phyloP scores from a whole-genome alignment of 495 filamentous ascomycete genomes.

The Tuber microsphaerosporum region DNA sequence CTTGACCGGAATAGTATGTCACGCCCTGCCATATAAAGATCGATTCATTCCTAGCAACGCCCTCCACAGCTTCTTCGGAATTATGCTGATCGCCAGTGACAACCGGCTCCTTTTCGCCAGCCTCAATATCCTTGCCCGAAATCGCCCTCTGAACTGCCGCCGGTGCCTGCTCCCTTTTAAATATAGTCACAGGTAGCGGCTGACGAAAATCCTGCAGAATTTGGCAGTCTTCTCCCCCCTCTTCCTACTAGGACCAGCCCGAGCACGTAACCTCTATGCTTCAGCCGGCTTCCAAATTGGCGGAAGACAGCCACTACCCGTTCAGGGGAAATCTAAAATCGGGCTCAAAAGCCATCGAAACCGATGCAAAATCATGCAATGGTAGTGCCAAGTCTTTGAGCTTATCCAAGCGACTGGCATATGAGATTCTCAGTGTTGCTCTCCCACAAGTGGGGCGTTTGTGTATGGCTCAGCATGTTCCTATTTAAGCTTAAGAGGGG shows the following conservation, averaged over 20 bases:
- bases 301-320: too few relatives aligned
- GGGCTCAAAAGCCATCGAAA: not conserved
- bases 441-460: constrained; percentile 52
- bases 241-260: too few relatives aligned
- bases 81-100: constrained; percentile 35
- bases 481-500: too few relatives aligned
- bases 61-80: constrained; percentile 40
- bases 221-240: too few relatives aligned
- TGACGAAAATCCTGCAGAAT: too few relatives aligned
- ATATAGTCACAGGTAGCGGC: constrained; percentile 53
- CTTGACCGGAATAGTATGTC: constrained; percentile 58
- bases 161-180: constrained; percentile 57
- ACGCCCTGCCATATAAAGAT: constrained; percentile 75
- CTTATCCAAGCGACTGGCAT: constrained; percentile 33
- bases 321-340: too few relatives aligned
- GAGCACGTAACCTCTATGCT: too few relatives aligned
- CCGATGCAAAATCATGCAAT: constrained; percentile 4
- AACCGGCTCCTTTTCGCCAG: constrained; percentile 39
- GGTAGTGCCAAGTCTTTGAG: constrained; percentile 20
- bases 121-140: constrained; percentile 50
- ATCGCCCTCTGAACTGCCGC: constrained; percentile 49
- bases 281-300: too few relatives aligned
- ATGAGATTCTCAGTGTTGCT: constrained; percentile 45
- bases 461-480: too few relatives aligned
- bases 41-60: constrained; percentile 54